These are phyloP conservation scores for Trichoderma sp. DNA, from an alignment of 2,329 filamentous ascomycete genomes.

Conservation along the genomic window DNA sequence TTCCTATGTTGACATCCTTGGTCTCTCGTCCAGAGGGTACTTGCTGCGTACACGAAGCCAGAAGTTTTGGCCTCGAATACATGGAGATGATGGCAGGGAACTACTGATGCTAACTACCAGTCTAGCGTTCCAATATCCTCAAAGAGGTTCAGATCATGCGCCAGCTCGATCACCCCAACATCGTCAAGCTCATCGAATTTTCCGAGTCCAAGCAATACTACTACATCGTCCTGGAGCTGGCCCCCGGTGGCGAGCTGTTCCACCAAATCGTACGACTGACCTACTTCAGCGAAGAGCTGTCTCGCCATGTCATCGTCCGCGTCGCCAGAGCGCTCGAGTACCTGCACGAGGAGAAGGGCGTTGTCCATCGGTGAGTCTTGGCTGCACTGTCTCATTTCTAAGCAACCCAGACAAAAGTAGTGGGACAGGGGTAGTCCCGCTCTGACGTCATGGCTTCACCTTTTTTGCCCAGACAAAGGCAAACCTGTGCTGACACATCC, in stretches of 20 bases:
- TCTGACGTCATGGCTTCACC: conserved; percentile 29
- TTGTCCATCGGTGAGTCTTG: conserved; percentile 83
- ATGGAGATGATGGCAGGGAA: conserved; percentile 21
- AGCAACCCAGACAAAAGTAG: conserved; percentile 1
- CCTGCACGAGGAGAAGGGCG: conserved; percentile 88
- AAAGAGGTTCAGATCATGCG: conserved; percentile 99
- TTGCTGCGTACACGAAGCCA: not conserved
- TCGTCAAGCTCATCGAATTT: conserved; percentile 90
- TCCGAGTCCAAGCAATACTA: conserved; percentile 93
- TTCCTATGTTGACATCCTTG: conserved; percentile 30
- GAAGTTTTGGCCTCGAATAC: conserved; percentile 4
- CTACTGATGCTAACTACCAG: conserved; percentile 30
- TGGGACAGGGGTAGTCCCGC: conserved; percentile 1
- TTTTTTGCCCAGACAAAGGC: conserved; percentile 10
- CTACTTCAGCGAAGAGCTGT: conserved; percentile 96
- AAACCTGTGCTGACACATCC: conserved; percentile 17
- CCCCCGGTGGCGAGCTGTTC: conserved; percentile 93
- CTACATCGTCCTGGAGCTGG: conserved; percentile 94
- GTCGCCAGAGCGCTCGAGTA: conserved; percentile 95
- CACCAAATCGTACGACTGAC: conserved; percentile 97
- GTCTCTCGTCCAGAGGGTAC: conserved; percentile 22
- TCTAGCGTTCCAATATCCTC: conserved; percentile 91
- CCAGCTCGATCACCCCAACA: conserved; percentile 92
- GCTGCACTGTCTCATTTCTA: not conserved
- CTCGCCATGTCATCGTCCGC: conserved; percentile 89